phyloP scores from a whole-genome alignment of 257 asterid species.

The Scutellaria minor region DNA sequence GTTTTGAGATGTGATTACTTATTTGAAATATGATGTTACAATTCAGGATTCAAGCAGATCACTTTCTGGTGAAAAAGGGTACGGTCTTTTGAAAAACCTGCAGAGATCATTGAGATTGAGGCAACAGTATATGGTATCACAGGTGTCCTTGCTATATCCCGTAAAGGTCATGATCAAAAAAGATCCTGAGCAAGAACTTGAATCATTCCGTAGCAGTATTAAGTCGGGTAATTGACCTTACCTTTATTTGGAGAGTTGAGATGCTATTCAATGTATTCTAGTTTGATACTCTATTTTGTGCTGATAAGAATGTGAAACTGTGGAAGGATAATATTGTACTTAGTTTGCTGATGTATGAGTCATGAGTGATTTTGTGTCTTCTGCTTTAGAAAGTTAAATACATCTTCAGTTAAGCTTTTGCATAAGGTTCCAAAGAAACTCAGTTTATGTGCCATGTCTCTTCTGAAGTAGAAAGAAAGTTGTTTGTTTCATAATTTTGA shows the following conservation, averaged over 20 bases:
- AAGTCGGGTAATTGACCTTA: constrained; percentile 56
- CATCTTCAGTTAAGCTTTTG: constrained; percentile 23
- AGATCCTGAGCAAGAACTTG: constrained; percentile 82
- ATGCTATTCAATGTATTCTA: neutral
- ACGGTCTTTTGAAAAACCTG: constrained; percentile 56
- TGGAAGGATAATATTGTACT: constrained; percentile 3
- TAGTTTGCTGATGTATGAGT: neutral
- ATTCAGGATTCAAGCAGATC: constrained; percentile 75
- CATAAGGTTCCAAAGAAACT: constrained; percentile 31
- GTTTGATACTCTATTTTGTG: constrained; percentile 20
- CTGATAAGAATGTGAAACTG: constrained; percentile 32
- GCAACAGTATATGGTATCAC: constrained; percentile 81
- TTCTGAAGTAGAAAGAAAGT: constrained; percentile 20
- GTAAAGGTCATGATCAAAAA: constrained; percentile 68
- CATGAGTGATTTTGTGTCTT: constrained; percentile 7
- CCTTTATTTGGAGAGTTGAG: neutral
- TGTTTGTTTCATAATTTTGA: constrained; percentile 6
- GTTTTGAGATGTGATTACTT: constrained; percentile 11
- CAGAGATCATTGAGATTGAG: constrained; percentile 68
- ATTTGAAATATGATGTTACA: constrained; percentile 31
- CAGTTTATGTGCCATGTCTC: constrained; percentile 14
- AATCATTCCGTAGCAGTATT: constrained; percentile 66
- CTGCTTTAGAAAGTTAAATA: constrained; percentile 31
- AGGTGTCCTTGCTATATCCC: constrained; percentile 81
- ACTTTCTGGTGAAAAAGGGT: constrained; percentile 77